phyloP scores from a whole-genome alignment of 2,329 filamentous ascomycete species.

The Talaromyces atroroseus region DNA sequence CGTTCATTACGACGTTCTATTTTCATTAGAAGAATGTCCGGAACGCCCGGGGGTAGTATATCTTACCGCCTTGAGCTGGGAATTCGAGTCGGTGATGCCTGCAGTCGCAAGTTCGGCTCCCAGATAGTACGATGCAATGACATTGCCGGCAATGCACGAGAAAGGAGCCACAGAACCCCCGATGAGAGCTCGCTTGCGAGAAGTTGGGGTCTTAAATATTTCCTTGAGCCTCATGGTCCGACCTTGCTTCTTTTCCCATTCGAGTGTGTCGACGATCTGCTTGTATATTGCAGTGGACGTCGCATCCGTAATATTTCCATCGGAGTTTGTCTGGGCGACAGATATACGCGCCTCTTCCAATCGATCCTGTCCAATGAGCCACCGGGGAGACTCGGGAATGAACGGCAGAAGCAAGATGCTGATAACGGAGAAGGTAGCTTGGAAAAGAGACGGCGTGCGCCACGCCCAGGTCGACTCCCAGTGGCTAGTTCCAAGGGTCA shows the following conservation, averaged over 20 bases:
- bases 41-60: not conserved
- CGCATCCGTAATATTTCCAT: conserved; percentile 38
- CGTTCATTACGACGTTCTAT: conserved; percentile 47
- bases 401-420: conserved; percentile 42
- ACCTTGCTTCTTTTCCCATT: conserved; percentile 40
- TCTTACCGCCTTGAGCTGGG: conserved; percentile 35
- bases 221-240: conserved; percentile 31
- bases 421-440: conserved; percentile 34
- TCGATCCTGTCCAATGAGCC: conserved; percentile 40
- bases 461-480: conserved; percentile 44
- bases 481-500: conserved; percentile 40
- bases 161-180: conserved; percentile 30
- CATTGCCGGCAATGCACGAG: conserved; percentile 34
- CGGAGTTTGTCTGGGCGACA: conserved; percentile 41
- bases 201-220: conserved; percentile 31
- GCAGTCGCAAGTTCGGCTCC: conserved; percentile 41
- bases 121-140: conserved; percentile 40
- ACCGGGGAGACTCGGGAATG: conserved; percentile 45
- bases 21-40: not conserved
- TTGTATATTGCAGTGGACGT: conserved; percentile 37
- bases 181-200: conserved; percentile 37
- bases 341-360: conserved; percentile 38
- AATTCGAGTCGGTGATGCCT: conserved; percentile 39
- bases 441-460: conserved; percentile 40
- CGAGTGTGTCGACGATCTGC: conserved; percentile 45